Conservation (phyloP, 805 yeast genomes). For the Teunomyces kruisii region DNA sequence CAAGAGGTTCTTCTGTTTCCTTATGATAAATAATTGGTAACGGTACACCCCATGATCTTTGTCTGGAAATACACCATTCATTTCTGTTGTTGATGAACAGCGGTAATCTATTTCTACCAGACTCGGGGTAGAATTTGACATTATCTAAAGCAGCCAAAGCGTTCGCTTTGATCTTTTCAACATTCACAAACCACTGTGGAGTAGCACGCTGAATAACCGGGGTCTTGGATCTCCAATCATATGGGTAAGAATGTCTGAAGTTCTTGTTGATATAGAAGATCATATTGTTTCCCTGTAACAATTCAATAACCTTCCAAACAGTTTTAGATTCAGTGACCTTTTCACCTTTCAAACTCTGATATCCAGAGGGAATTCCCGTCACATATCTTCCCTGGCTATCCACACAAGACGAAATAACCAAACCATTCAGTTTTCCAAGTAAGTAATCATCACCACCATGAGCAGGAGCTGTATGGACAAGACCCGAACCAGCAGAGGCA, state of each 20-base stretch:
- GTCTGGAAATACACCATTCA: constrained; percentile 98
- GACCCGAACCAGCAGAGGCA: constrained; percentile 82
- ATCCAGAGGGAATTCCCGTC: constrained; percentile 50
- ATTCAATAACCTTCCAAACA: constrained; percentile 51
- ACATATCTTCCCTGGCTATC: constrained; percentile 69
- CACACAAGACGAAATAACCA: constrained; percentile 73
- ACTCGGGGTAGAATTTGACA: constrained; percentile 72
- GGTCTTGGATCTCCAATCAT: constrained; percentile 94
- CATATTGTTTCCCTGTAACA: constrained; percentile 45
- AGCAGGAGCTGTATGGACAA: constrained; percentile 97
- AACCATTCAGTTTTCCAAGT: constrained; percentile 56
- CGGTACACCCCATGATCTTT: constrained; percentile 97
- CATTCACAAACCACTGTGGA: constrained; percentile 95
- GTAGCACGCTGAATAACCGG: constrained; percentile 96
- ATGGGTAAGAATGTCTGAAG: constrained; percentile 85
- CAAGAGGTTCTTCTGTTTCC: constrained; percentile 62
- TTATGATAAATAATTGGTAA: constrained; percentile 74
- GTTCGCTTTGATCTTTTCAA: constrained; percentile 63
- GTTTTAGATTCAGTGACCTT: constrained; percentile 26
- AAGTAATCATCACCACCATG: constrained; percentile 94
- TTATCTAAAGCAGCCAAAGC: constrained; percentile 59
- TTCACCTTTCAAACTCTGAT: constrained; percentile 46
- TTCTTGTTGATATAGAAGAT: constrained; percentile 47
- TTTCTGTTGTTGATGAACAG: constrained; percentile 75
- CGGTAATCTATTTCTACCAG: constrained; percentile 67